A percentile compares a stretch with the other conserved stretches of the same genome.
Evolutionary conservation across 371 early-diverging fungal species (phyloP).

Genomic region (Blakeslea trispora): DNA sequence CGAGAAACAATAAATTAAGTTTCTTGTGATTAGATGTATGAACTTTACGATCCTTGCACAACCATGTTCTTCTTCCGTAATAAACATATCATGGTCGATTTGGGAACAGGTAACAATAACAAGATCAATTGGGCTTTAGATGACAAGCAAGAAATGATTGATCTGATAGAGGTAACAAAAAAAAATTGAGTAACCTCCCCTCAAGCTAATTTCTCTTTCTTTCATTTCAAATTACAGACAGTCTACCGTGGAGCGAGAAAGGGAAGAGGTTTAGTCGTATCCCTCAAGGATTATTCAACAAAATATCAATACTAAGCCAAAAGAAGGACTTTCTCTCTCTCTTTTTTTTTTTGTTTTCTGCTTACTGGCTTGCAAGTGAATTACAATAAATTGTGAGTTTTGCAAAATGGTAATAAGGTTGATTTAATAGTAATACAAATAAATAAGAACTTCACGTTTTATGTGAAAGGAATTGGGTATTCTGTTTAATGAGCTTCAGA

Average conservation of each 20-base stretch:
- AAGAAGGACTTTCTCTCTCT: too few relatives aligned
- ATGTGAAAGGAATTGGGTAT: neutral
- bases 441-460: conserved; percentile 1
- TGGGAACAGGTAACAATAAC: conserved; percentile 99
- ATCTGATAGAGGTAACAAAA: conserved; percentile 70
- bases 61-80: conserved; percentile 94
- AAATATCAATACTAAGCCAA: conserved; percentile 85
- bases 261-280: conserved; percentile 93
- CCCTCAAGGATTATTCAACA: conserved; percentile 96
- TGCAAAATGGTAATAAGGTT: conserved; percentile 4
- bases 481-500: neutral
- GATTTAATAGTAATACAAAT: neutral
- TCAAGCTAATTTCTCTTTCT: conserved; percentile 2
- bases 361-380: too few relatives aligned
- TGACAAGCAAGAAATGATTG: conserved; percentile 87
- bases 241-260: conserved; percentile 95
- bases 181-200: neutral
- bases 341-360: too few relatives aligned
- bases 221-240: conserved; percentile 37
- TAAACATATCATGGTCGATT: conserved; percentile 97
- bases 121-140: conserved; percentile 97
- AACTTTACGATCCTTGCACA: conserved; percentile 96
- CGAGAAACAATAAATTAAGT: neutral
- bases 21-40: conserved; percentile 75
- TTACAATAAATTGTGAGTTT: neutral